Conservation (phyloP, 208 protist species). For the Naegleria fowleri region DNA sequence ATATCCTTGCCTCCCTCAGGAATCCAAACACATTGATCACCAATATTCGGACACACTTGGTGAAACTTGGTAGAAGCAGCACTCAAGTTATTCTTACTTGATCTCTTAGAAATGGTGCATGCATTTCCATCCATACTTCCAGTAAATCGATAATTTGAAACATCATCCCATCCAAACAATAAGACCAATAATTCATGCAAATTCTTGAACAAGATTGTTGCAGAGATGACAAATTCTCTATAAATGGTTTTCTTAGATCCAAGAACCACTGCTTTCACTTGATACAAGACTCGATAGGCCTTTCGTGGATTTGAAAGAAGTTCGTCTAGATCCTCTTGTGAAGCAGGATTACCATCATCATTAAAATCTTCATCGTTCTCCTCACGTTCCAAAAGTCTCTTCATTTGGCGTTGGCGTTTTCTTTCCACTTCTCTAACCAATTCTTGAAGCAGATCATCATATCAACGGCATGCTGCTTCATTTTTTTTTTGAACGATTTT, state of each 20-base stretch:
- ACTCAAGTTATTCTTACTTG: neutral
- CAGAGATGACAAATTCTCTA: slow-evolving; percentile 6
- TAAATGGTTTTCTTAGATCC: neutral
- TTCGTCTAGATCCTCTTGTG: neutral
- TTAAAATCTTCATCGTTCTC: neutral
- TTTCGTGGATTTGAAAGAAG: neutral
- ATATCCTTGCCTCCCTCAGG: neutral
- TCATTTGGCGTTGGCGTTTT: neutral
- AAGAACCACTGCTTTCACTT: neutral
- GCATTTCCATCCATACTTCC: neutral
- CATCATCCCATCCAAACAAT: neutral
- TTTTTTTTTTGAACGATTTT: no score
- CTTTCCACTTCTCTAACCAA: neutral
- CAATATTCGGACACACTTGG: neutral
- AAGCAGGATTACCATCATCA: neutral
- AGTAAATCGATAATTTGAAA: neutral
- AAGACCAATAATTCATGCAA: neutral
- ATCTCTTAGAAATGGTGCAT: neutral
- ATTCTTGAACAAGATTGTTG: neutral
- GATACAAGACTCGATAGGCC: neutral
- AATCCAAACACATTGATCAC: neutral
- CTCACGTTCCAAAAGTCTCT: neutral
- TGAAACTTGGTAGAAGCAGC: neutral
- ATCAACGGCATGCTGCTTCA: no score
- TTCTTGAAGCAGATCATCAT: no score